A percentile compares a stretch with the other conserved stretches of the same genome.
Evolutionary conservation across 305 asterid species (phyloP).

Genomic region (Fraxinus xanthoxyloides): DNA sequence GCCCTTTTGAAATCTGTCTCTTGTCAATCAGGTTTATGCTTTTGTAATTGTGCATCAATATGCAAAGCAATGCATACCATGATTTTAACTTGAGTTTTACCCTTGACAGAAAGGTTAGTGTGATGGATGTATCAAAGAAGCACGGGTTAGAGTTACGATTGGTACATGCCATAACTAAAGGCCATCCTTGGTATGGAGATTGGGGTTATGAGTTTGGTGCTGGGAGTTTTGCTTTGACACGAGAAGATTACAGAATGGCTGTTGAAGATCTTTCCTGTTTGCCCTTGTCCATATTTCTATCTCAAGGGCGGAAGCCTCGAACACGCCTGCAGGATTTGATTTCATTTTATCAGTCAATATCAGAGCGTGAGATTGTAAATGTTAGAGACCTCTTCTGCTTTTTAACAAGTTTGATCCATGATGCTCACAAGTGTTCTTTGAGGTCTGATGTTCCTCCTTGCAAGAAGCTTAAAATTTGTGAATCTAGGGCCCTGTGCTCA

Average conservation of each 20-base stretch:
- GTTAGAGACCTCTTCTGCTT: conserved; percentile 69
- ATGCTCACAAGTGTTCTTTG: conserved; percentile 32
- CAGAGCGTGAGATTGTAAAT: conserved; percentile 71
- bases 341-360: conserved; percentile 74
- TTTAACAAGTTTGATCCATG: conserved; percentile 60
- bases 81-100: conserved; percentile 13
- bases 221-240: conserved; percentile 72
- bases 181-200: conserved; percentile 92
- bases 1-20: neutral
- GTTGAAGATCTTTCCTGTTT: conserved; percentile 55
- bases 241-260: conserved; percentile 56
- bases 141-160: conserved; percentile 78
- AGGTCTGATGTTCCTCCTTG: conserved; percentile 34
- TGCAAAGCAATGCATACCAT: neutral
- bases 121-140: conserved; percentile 95
- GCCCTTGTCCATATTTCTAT: conserved; percentile 58
- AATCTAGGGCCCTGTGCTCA: conserved; percentile 59
- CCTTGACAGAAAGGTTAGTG: conserved; percentile 70
- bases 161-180: conserved; percentile 73
- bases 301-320: conserved; percentile 81
- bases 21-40: neutral
- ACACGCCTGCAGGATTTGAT: conserved; percentile 74
- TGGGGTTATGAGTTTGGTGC: conserved; percentile 96
- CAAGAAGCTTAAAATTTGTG: conserved; percentile 52
- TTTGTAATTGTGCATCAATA: neutral